Evolutionary conservation across 306 rosid species (phyloP).

Genomic region (barrel medic (Medicago truncatula)): DNA sequence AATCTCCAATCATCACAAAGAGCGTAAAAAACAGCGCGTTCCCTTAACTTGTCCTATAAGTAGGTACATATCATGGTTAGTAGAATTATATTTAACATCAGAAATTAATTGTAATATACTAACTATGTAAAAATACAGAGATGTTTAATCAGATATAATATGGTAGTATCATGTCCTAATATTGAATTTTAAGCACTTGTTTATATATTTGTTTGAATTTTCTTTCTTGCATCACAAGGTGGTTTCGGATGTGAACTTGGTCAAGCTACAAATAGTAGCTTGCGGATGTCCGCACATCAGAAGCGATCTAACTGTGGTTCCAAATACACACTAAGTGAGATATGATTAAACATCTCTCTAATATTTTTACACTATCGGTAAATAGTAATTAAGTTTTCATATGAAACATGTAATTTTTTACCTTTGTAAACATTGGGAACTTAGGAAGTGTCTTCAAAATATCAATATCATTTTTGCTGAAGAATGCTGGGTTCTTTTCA

Average conservation of each 20-base stretch:
- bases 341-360: not conserved
- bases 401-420: conserved; percentile 27
- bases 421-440: conserved; percentile 87
- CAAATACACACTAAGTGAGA: too few species aligned
- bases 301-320: too few species aligned
- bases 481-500: conserved; percentile 69
- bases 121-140: not conserved
- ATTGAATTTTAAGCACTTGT: not conserved
- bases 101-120: too few species aligned
- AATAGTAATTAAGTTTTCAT: not conserved
- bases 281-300: too few species aligned
- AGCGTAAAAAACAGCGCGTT: conserved; percentile 67
- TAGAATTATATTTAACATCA: not conserved
- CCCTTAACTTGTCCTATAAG: conserved; percentile 61
- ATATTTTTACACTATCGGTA: not conserved
- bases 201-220: too few species aligned
- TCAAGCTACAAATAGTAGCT: too few species aligned
- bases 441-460: conserved; percentile 66
- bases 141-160: too few species aligned
- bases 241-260: too few species aligned
- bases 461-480: conserved; percentile 73
- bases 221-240: too few species aligned
- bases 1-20: conserved; percentile 73
- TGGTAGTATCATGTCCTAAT: not conserved
- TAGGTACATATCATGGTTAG: conserved; percentile 3